Evolutionary conservation across 140 eudicot species (phyloP).

Genomic region (Anethum foeniculum): DNA sequence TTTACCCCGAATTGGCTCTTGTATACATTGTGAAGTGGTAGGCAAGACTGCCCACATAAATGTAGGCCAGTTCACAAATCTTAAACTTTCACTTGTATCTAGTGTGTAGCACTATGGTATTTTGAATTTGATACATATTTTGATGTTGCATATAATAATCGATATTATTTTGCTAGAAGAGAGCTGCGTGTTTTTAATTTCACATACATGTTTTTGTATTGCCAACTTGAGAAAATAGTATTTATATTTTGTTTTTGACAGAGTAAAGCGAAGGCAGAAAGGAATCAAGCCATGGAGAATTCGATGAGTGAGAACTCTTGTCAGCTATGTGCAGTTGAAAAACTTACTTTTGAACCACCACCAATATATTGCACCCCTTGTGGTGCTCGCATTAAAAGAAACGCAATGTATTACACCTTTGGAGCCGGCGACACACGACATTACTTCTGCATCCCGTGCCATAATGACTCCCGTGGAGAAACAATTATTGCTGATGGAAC

Average conservation of each 20-base stretch:
- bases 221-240: neutral
- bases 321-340: slow-evolving; percentile 96
- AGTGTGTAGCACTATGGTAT: neutral
- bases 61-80: neutral
- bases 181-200: neutral
- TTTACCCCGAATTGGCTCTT: neutral
- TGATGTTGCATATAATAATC: neutral
- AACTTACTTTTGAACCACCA: slow-evolving; percentile 94
- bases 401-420: slow-evolving; percentile 74
- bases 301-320: slow-evolving; percentile 90
- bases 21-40: neutral
- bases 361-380: slow-evolving; percentile 86
- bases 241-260: slow-evolving; percentile 20
- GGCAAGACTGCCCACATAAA: neutral
- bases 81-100: neutral
- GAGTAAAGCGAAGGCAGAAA: slow-evolving; percentile 96
- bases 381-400: slow-evolving; percentile 84
- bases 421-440: slow-evolving; percentile 86
- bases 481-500: slow-evolving; percentile 63
- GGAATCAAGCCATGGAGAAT: slow-evolving; percentile 83
- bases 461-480: slow-evolving; percentile 88
- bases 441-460: slow-evolving; percentile 74
- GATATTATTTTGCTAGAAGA: neutral
- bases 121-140: neutral
- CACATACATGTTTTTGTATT: neutral